Percentiles rank a stretch among this genome's conserved stretches.
Evolutionary conservation across 2,329 filamentous ascomycete genomes (phyloP).

Genomic region (Cytospora leucostoma): DNA sequence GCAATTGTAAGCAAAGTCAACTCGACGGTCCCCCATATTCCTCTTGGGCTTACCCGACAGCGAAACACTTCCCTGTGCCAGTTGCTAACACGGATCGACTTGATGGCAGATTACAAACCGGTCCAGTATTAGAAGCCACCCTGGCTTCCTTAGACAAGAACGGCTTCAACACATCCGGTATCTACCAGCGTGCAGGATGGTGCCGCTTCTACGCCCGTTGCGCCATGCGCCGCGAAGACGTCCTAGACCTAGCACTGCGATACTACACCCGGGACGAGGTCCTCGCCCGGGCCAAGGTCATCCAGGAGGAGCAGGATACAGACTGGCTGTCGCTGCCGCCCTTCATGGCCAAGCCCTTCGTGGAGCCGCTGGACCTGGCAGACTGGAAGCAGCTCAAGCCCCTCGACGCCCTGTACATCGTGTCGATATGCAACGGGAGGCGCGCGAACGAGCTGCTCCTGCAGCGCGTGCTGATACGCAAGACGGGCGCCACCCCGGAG

Average conservation of each 20-base stretch:
- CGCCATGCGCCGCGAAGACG: constrained; percentile 37
- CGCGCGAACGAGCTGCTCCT: constrained; percentile 25
- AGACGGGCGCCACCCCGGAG: constrained; percentile 37
- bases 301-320: constrained; percentile 27
- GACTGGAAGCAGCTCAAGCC: constrained; percentile 30
- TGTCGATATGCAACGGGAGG: constrained; percentile 34
- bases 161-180: constrained; percentile 34
- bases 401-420: constrained; percentile 12
- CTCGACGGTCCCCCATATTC: too few species aligned
- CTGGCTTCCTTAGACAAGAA: constrained; percentile 34
- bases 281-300: constrained; percentile 26
- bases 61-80: background rate
- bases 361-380: constrained; percentile 30
- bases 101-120: constrained; percentile 27
- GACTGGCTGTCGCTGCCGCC: constrained; percentile 34
- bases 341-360: constrained; percentile 29
- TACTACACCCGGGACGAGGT: constrained; percentile 37
- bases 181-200: constrained; percentile 30
- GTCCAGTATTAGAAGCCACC: constrained; percentile 33
- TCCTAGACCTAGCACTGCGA: constrained; percentile 38
- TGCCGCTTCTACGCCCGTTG: constrained; percentile 31
- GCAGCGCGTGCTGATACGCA: constrained; percentile 36
- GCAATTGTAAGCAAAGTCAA: constrained; percentile 27
- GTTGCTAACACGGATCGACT: background rate
- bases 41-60: too few species aligned